Base-by-base conservation (phyloP, 192 early-diverging fungal genomes). In the Geosiphon pyriformis region DNA sequence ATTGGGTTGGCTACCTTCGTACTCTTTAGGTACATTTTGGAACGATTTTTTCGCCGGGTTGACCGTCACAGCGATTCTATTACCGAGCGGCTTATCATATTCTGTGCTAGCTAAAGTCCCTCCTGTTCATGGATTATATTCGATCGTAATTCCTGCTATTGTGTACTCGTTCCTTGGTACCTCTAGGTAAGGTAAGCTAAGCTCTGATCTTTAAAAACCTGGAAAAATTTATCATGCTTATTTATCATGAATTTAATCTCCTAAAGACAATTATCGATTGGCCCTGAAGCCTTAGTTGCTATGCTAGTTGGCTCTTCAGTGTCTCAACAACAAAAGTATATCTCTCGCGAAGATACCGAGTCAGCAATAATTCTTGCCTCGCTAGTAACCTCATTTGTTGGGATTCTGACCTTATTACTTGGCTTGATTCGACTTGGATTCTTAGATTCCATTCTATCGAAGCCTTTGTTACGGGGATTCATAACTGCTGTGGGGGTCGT, bases 361-460 rank as follows among this genome's bases (percentile, higher is more conserved):
- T 70, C 66, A 10, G 80, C 79, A 37, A 69, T 81, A 6, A 79
- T 84, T 2, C 83, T 90, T 61, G 90, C 92, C 15, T 85, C 82
- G 37, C 68, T 86, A n/a, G 75, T 98, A 65, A 85, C 84, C 1
- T 77, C 97, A 10, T 86, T 94, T 75, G 90, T 96, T n/a, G 97
- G 97, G 4, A 56, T 94, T 10, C 92, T 97, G 63, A 95, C 95
- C 3, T 94, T 94, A 74, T 73, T 89, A 25, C 76, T 99, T 67
- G 97, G 97, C 8, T 89, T 98, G 76, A 91, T 99, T 73, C 86
- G 97, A 32, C 82, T 99, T 17, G 97, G 97, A n/a, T 99, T 99
- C 71, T 72, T 99, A 46, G 97, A 99, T 73, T 96, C 94, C 23
- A 87, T 99, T 35, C 84, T 99, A 64, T 93, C 91, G 10, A 87